phyloP scores from a whole-genome alignment of 352 stramenopile genomes.

The Phytophthora pluvialis region DNA sequence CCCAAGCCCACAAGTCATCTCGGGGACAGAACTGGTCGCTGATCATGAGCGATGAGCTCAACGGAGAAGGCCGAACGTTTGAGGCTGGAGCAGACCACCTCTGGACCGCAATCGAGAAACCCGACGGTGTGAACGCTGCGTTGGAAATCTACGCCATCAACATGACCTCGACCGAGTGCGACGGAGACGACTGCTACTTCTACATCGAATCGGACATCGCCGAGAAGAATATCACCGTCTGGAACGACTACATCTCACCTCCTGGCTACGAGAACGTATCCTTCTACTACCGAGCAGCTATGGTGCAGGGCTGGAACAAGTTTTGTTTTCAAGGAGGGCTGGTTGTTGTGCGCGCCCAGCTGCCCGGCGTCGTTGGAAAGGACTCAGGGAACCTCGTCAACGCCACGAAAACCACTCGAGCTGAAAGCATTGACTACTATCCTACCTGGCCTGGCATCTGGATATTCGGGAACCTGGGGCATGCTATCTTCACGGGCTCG shows the following conservation, averaged over 20 bases:
- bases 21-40: conserved; percentile 10
- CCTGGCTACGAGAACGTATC: conserved; percentile 9
- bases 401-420: no score
- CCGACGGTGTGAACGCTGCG: conserved; percentile 18
- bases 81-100: conserved; percentile 17
- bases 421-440: no score
- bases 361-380: no score
- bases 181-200: conserved; percentile 40
- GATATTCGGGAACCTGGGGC: conserved; percentile 91
- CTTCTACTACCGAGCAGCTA: conserved; percentile 63
- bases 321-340: no score
- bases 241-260: no score
- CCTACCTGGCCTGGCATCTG: no score
- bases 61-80: conserved; percentile 13
- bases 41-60: conserved; percentile 23
- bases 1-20: conserved; percentile 14
- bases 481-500: conserved; percentile 91
- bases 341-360: no score
- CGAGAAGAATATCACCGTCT: conserved; percentile 14
- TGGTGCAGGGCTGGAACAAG: no score
- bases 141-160: conserved; percentile 19
- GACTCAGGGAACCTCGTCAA: no score
- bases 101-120: conserved; percentile 19
- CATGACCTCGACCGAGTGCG: conserved; percentile 18
- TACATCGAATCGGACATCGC: conserved; percentile 50